Percentiles rank a stretch among this genome's conserved stretches.
Conservation (phyloP, 306 rosid genomes). For the Astragalus membranaceus region DNA sequence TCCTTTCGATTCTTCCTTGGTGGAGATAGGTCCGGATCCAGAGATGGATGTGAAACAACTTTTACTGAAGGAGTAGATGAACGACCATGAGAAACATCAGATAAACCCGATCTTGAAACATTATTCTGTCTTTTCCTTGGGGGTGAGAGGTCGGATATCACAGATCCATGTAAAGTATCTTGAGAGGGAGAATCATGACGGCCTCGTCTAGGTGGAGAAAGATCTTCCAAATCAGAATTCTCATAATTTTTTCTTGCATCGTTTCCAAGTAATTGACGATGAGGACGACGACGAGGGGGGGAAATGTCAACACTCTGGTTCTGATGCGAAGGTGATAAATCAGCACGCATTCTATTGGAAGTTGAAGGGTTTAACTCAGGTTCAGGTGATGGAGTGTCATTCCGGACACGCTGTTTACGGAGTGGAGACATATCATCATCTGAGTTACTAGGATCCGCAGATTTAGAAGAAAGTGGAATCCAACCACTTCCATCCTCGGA, state of each 20-base stretch:
- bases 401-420: constrained; percentile 37
- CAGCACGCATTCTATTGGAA: constrained; percentile 23
- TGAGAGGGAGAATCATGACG: constrained; percentile 29
- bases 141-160: constrained; percentile 52
- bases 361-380: constrained; percentile 28
- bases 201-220: constrained; percentile 44
- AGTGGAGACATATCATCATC: constrained; percentile 61
- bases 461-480: constrained; percentile 57
- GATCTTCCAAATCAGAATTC: constrained; percentile 31
- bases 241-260: constrained; percentile 8
- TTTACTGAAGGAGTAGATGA: constrained; percentile 5
- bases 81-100: constrained; percentile 22
- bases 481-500: constrained; percentile 98
- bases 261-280: constrained; percentile 6
- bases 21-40: constrained; percentile 53
- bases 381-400: constrained; percentile 60
- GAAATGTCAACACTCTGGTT: constrained; percentile 26
- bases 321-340: constrained; percentile 42
- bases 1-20: constrained; percentile 53
- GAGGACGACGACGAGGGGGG: constrained; percentile 25
- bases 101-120: constrained; percentile 17
- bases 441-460: constrained; percentile 11
- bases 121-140: constrained; percentile 46
- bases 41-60: constrained; percentile 28
- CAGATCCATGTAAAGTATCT: constrained; percentile 26